Evolutionary conservation across 106 monocot genomes (phyloP).

Genomic region (Dendrobium chrysotoxum): DNA sequence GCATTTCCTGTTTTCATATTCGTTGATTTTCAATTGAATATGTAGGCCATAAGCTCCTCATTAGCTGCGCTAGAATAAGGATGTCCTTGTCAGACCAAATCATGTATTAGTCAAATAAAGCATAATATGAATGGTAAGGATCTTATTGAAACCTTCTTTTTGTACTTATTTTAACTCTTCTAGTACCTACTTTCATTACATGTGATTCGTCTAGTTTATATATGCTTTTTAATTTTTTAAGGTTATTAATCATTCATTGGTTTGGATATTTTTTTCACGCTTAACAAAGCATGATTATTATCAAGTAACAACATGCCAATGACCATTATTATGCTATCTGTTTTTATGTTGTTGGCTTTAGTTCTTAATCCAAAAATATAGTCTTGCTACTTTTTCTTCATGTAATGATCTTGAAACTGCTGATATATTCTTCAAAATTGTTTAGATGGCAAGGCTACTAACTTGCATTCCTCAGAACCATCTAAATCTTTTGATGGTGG

Average conservation of each 20-base stretch:
- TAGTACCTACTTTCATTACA: background rate
- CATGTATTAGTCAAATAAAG: no score
- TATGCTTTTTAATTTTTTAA: background rate
- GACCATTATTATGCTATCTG: background rate
- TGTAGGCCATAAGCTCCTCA: no score
- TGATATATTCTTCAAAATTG: slow-evolving; percentile 23
- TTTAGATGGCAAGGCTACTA: slow-evolving; percentile 18
- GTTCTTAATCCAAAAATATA: background rate
- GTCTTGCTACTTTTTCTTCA: background rate
- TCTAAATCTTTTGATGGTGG: slow-evolving; percentile 15
- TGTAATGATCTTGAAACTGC: background rate
- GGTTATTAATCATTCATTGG: background rate
- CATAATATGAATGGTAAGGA: background rate
- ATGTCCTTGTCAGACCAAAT: no score
- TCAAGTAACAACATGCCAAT: background rate
- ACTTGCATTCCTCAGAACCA: slow-evolving; percentile 19
- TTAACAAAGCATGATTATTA: background rate
- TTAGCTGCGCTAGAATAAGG: no score
- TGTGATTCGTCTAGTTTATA: background rate
- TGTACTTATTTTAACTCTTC: background rate
- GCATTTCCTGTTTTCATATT: no score
- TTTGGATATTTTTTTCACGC: background rate
- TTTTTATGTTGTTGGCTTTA: slow-evolving; percentile 1
- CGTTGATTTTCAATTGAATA: no score
- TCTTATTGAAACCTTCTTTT: background rate